These are phyloP conservation scores for Fusarium annulatum DNA, from an alignment of 2,329 filamentous ascomycete genomes.

Conservation along the genomic window DNA sequence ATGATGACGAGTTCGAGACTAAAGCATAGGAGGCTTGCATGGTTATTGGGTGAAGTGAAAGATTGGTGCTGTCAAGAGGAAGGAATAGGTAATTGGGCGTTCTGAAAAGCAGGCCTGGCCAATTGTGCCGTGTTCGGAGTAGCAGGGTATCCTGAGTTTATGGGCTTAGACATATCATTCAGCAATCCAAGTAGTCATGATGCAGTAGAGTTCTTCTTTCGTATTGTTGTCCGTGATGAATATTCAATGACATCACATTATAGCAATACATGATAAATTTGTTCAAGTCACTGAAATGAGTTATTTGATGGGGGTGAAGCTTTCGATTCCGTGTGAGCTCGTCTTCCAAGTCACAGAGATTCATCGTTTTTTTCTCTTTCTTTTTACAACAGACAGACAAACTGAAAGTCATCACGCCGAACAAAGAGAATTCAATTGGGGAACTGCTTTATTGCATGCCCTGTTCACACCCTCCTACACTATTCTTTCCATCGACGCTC, in stretches of 20 bases:
- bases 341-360: constrained; percentile 7
- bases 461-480: constrained; percentile 47
- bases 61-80: constrained; percentile 14
- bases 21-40: constrained; percentile 42
- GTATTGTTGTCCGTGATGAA: background rate
- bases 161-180: constrained; percentile 21
- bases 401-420: constrained; percentile 12
- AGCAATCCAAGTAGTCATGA: constrained; percentile 19
- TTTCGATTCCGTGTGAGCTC: background rate
- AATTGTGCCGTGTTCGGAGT: constrained; percentile 9
- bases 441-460: constrained; percentile 46
- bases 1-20: constrained; percentile 62
- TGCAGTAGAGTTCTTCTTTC: constrained; percentile 1
- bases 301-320: background rate
- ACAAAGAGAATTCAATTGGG: constrained; percentile 24
- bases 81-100: constrained; percentile 25
- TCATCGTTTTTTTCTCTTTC: background rate
- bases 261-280: background rate
- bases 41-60: constrained; percentile 1
- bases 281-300: background rate
- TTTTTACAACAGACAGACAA: background rate
- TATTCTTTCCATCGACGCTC: constrained; percentile 46
- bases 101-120: constrained; percentile 29
- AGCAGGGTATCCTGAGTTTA: constrained; percentile 17
- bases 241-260: background rate